phyloP scores from a whole-genome alignment of 2,329 filamentous ascomycete species.

The Venturia carpophila region DNA sequence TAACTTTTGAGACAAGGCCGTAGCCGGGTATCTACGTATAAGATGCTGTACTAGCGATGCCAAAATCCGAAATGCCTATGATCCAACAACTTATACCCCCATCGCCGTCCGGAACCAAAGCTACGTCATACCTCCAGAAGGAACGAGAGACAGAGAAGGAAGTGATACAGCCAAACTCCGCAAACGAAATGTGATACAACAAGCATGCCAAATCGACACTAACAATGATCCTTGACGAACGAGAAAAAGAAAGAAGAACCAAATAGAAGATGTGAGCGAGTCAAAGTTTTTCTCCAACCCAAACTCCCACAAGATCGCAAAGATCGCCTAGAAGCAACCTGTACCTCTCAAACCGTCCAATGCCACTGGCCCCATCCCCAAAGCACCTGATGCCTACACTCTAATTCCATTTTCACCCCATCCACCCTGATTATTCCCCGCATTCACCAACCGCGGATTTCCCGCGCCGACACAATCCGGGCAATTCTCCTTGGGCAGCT shows the following conservation, averaged over 20 bases:
- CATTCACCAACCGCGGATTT: conserved; percentile 22
- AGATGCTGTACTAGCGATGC: neutral
- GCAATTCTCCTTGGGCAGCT: conserved; percentile 49
- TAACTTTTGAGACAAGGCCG: conserved; percentile 6
- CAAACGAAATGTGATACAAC: neutral
- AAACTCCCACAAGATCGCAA: neutral
- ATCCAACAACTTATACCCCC: neutral
- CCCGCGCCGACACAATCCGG: conserved; percentile 34
- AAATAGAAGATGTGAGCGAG: neutral
- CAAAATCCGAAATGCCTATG: conserved; percentile 7
- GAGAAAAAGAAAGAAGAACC: neutral
- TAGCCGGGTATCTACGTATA: conserved; percentile 7
- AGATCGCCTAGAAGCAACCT: conserved; percentile 8
- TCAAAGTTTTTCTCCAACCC: neutral
- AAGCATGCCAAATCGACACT: neutral
- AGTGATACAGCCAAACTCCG: neutral
- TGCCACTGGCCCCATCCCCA: neutral
- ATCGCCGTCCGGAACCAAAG: neutral
- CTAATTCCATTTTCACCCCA: neutral
- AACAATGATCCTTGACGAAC: neutral
- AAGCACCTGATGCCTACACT: neutral
- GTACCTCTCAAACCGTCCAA: neutral
- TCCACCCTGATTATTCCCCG: conserved; percentile 8
- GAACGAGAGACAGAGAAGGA: neutral
- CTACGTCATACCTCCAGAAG: neutral